Evolutionary conservation across 2,329 filamentous ascomycete species (phyloP).

Genomic region (Aspergillus fijiensis): DNA sequence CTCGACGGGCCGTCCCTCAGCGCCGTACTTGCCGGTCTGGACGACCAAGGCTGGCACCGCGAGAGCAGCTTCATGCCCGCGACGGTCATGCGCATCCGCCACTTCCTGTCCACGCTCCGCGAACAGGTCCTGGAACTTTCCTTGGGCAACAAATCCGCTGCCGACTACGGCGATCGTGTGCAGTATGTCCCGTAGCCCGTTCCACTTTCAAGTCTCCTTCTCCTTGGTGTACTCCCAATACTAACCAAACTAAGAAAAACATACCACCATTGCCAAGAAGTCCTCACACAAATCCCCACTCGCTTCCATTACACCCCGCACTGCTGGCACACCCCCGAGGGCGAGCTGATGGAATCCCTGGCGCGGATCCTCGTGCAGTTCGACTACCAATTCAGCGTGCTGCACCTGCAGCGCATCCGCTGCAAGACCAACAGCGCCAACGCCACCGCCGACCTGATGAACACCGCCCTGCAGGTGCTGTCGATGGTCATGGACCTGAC

Average conservation of each 20-base stretch:
- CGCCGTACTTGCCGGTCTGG: conserved; percentile 15
- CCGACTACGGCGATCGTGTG: neutral
- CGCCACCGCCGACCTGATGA: conserved; percentile 19
- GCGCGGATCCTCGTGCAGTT: conserved; percentile 18
- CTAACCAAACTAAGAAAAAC: neutral
- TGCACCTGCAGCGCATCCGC: conserved; percentile 25
- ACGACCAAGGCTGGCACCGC: conserved; percentile 23
- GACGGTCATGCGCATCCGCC: conserved; percentile 22
- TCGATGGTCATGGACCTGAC: conserved; percentile 22
- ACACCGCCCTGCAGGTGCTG: conserved; percentile 23
- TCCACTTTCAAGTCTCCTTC: neutral
- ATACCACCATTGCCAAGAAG: conserved; percentile 17
- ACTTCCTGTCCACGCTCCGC: conserved; percentile 21
- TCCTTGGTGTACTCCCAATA: neutral
- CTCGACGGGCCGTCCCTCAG: conserved; percentile 9
- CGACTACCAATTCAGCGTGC: conserved; percentile 22
- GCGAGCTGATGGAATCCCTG: neutral
- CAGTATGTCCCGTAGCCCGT: neutral
- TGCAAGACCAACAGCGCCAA: conserved; percentile 16
- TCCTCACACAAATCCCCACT: conserved; percentile 19
- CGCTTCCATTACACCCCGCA: conserved; percentile 20
- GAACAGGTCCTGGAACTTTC: conserved; percentile 26
- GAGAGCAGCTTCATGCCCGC: conserved; percentile 17
- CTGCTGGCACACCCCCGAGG: conserved; percentile 9
- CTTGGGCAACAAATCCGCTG: conserved; percentile 15